These are phyloP conservation scores for Sutorius eximius DNA, from an alignment of 1,284 basidiomycete genomes.

Conservation along the genomic window DNA sequence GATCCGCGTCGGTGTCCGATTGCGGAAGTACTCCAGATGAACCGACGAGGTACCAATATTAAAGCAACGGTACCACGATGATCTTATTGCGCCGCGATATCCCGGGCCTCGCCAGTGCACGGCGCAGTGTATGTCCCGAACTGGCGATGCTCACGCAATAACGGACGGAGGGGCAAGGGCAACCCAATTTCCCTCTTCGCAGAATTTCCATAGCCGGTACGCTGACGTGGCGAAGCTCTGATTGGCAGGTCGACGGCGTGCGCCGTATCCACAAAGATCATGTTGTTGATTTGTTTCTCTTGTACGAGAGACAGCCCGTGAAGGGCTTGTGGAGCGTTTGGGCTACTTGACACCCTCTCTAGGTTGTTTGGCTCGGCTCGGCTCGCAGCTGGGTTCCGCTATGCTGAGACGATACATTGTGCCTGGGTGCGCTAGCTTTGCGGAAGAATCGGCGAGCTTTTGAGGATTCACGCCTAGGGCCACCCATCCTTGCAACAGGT, in stretches of 20 bases:
- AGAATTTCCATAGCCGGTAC: slow-evolving; percentile 95
- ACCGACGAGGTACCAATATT: slow-evolving; percentile 99
- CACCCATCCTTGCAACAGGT: slow-evolving; percentile 99
- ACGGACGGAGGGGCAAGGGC: slow-evolving; percentile 96
- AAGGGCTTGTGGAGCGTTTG: slow-evolving; percentile 93
- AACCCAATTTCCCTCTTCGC: slow-evolving; percentile 99
- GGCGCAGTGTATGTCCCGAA: background rate
- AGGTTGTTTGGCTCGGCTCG: slow-evolving; percentile 82
- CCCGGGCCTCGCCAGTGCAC: slow-evolving; percentile 49
- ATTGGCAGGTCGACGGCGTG: slow-evolving; percentile 93
- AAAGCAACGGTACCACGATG: slow-evolving; percentile 97
- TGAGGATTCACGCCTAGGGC: slow-evolving; percentile 90
- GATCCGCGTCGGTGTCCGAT: slow-evolving; percentile 95
- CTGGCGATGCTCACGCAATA: slow-evolving; percentile 79
- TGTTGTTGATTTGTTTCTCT: slow-evolving; percentile 94
- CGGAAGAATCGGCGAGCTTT: slow-evolving; percentile 94
- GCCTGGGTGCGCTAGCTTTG: slow-evolving; percentile 94
- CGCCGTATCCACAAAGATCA: slow-evolving; percentile 94
- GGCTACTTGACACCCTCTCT: slow-evolving; percentile 99
- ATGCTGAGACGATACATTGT: slow-evolving; percentile 97
- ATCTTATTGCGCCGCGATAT: slow-evolving; percentile 96
- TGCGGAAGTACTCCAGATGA: slow-evolving; percentile 97
- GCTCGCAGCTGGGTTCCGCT: slow-evolving; percentile 94
- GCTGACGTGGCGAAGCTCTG: slow-evolving; percentile 96
- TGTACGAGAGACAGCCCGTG: slow-evolving; percentile 95